Conservation (phyloP, 2,329 filamentous ascomycete genomes). For the Cladorrhinum sp. region DNA sequence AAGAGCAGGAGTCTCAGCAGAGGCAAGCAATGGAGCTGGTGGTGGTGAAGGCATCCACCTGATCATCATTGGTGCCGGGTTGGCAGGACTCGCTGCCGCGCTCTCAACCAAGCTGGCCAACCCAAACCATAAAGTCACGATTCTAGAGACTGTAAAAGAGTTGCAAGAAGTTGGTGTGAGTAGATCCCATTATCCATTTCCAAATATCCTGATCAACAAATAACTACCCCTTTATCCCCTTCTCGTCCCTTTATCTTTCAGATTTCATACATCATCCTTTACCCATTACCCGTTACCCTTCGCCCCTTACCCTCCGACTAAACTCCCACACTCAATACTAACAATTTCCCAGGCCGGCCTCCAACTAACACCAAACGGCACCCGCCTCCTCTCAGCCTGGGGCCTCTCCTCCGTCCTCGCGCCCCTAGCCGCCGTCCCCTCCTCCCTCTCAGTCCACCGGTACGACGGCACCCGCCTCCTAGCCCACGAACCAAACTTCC, state of each 20-base stretch:
- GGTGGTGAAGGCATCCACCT: conserved; percentile 20
- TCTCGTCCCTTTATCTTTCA: no score
- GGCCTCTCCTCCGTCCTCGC: conserved; percentile 22
- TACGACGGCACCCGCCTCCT: conserved; percentile 30
- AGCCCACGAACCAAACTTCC: conserved; percentile 30
- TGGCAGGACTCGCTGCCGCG: conserved; percentile 33
- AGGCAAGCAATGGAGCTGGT: background rate
- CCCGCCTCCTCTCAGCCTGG: conserved; percentile 30
- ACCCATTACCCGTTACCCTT: no score
- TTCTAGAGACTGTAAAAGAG: conserved; percentile 28
- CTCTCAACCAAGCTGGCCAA: conserved; percentile 30
- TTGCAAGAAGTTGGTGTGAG: conserved; percentile 26
- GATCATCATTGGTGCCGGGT: conserved; percentile 33
- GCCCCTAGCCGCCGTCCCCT: conserved; percentile 26
- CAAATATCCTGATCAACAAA: no score
- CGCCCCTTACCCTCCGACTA: no score
- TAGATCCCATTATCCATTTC: no score
- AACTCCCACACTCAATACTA: background rate
- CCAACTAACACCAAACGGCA: conserved; percentile 32
- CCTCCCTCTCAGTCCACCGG: conserved; percentile 29
- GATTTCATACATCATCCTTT: no score
- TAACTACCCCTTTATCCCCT: no score
- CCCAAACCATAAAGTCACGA: conserved; percentile 28
- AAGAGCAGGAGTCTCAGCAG: no score
- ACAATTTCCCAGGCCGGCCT: conserved; percentile 25